Conservation (phyloP, 768 basidiomycete genomes). For the Clitopilus passeckerianus region DNA sequence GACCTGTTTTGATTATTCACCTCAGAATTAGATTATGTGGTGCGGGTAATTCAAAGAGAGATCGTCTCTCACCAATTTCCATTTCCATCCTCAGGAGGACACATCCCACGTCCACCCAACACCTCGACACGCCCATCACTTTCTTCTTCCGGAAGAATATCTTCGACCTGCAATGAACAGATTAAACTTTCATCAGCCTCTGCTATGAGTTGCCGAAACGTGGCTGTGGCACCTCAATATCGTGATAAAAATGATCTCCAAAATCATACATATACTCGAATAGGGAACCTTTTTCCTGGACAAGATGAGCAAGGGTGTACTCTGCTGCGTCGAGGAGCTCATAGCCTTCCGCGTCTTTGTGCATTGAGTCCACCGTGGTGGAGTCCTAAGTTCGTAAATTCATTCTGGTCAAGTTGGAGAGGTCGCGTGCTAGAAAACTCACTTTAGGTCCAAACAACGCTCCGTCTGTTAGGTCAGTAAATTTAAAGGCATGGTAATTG, state of each 20-base stretch:
- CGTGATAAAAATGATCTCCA: constrained; percentile 26
- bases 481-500: constrained; percentile 25
- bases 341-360: constrained; percentile 21
- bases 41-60: neutral
- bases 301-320: constrained; percentile 23
- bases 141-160: neutral
- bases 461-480: constrained; percentile 26
- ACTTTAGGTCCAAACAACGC: constrained; percentile 26
- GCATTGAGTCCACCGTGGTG: constrained; percentile 13
- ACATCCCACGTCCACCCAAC: neutral
- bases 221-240: constrained; percentile 10
- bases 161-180: neutral
- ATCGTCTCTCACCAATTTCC: neutral
- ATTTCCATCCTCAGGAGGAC: neutral
- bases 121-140: neutral
- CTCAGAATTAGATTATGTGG: too few relatives aligned
- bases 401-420: neutral
- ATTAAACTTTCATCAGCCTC: neutral
- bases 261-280: constrained; percentile 28
- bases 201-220: neutral
- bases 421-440: neutral
- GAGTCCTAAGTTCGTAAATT: constrained; percentile 2
- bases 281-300: constrained; percentile 21
- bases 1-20: neutral
- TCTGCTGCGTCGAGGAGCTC: constrained; percentile 22